Evolutionary conservation across 257 asterid genomes (phyloP).

Genomic region (Salvia rosmarinus): DNA sequence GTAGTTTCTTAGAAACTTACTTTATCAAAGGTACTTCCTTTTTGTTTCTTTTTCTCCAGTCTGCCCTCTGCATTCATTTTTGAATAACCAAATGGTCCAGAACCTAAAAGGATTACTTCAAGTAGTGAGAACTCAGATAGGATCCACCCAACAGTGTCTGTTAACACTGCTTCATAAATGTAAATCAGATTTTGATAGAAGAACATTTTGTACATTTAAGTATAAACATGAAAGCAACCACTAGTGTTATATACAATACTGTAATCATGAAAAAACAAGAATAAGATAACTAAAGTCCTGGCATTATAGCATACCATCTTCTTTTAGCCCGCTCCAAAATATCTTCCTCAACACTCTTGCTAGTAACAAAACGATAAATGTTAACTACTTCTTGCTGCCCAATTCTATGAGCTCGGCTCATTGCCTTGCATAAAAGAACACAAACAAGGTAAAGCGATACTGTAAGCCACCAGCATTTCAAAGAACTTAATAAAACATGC

Average conservation of each 20-base stretch:
- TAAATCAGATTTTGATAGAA: not conserved
- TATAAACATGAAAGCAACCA: slow-evolving; percentile 19
- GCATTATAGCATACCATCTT: slow-evolving; percentile 74
- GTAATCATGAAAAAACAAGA: not conserved
- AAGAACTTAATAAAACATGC: slow-evolving; percentile 12
- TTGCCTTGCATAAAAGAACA: slow-evolving; percentile 65
- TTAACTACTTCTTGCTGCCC: slow-evolving; percentile 99
- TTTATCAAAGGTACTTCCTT: slow-evolving; percentile 85
- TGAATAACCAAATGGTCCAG: slow-evolving; percentile 98
- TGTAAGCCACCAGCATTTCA: slow-evolving; percentile 11
- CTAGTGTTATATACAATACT: not conserved
- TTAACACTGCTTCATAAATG: slow-evolving; percentile 1
- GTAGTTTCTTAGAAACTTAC: slow-evolving; percentile 47
- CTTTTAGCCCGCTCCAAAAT: slow-evolving; percentile 98
- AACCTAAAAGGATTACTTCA: slow-evolving; percentile 56
- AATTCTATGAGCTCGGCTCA: slow-evolving; percentile 99
- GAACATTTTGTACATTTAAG: not conserved
- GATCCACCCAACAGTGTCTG: slow-evolving; percentile 22
- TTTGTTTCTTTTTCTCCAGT: slow-evolving; percentile 95
- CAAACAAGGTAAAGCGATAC: slow-evolving; percentile 15
- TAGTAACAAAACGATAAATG: slow-evolving; percentile 95
- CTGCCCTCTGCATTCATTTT: slow-evolving; percentile 96
- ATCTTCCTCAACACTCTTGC: slow-evolving; percentile 99
- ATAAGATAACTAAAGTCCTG: not conserved
- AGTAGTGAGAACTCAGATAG: slow-evolving; percentile 30